phyloP scores from a whole-genome alignment of 2,329 filamentous ascomycete genomes.

The Clarireedia sp. region DNA sequence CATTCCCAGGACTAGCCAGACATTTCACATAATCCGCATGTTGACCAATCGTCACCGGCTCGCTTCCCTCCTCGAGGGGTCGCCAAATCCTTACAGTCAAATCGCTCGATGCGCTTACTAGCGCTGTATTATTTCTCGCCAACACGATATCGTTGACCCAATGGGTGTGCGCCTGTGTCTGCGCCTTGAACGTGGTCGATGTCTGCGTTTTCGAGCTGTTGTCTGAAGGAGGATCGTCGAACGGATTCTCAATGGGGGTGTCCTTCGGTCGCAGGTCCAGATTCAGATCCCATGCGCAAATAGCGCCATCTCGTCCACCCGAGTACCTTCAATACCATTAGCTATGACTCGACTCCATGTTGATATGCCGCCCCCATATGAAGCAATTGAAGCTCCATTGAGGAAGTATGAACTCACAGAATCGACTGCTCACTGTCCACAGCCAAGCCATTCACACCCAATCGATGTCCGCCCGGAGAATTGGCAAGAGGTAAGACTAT shows the following conservation, averaged over 20 bases:
- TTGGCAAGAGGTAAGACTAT: slow-evolving; percentile 65
- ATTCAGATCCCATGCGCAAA: slow-evolving; percentile 91
- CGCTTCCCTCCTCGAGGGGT: slow-evolving; percentile 55
- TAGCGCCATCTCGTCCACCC: slow-evolving; percentile 85
- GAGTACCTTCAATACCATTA: slow-evolving; percentile 61
- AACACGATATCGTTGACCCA: slow-evolving; percentile 72
- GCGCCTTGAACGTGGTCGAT: slow-evolving; percentile 47
- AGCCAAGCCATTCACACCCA: slow-evolving; percentile 90
- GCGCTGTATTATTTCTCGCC: slow-evolving; percentile 53
- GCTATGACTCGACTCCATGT: not conserved
- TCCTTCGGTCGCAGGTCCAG: slow-evolving; percentile 47
- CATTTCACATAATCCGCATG: slow-evolving; percentile 97
- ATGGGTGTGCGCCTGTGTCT: slow-evolving; percentile 68
- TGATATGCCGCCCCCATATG: not conserved
- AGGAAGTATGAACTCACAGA: slow-evolving; percentile 47
- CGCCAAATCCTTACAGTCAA: slow-evolving; percentile 72
- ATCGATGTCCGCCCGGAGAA: slow-evolving; percentile 74
- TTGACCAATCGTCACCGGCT: slow-evolving; percentile 75
- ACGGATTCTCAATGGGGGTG: slow-evolving; percentile 21
- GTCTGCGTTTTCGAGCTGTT: slow-evolving; percentile 35
- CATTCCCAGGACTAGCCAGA: slow-evolving; percentile 65
- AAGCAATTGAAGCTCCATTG: not conserved
- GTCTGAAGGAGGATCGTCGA: slow-evolving; percentile 25
- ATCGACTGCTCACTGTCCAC: slow-evolving; percentile 78
- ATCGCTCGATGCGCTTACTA: slow-evolving; percentile 67